These are phyloP conservation scores for Colletotrichum brevisporum DNA, from an alignment of 2,329 filamentous ascomycete genomes.

Conservation along the genomic window DNA sequence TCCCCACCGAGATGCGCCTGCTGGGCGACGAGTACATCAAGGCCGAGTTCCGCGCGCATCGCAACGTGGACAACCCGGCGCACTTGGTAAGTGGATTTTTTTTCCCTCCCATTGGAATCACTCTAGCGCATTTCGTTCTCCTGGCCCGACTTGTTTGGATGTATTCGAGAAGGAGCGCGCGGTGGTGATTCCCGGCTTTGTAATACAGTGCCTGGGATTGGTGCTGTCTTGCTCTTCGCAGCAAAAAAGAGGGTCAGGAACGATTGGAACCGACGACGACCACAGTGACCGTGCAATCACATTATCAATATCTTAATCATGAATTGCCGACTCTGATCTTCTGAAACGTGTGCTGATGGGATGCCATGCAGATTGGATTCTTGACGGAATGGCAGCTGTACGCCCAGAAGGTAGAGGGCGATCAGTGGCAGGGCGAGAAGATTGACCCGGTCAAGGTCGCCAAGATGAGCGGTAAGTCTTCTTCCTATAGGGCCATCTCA, in stretches of 20 bases:
- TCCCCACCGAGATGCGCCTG: slow-evolving; percentile 81
- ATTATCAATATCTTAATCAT: no score
- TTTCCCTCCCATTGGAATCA: no score
- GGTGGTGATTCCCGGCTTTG: neutral
- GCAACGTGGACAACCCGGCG: slow-evolving; percentile 87
- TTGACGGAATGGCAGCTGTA: slow-evolving; percentile 97
- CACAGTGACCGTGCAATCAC: no score
- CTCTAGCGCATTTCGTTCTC: neutral
- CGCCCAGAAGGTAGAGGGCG: slow-evolving; percentile 91
- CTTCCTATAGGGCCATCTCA: no score
- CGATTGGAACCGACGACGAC: no score
- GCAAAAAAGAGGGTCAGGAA: no score
- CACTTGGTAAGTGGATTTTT: slow-evolving; percentile 77
- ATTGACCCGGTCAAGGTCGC: slow-evolving; percentile 87
- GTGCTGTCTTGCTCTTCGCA: neutral
- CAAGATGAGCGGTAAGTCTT: slow-evolving; percentile 88
- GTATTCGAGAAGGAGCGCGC: no score
- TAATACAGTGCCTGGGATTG: slow-evolving; percentile 1
- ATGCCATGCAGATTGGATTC: slow-evolving; percentile 82
- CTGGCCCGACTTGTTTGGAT: neutral
- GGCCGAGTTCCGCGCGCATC: slow-evolving; percentile 89
- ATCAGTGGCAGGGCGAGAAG: slow-evolving; percentile 86
- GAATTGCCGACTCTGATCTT: no score
- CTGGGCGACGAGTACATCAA: slow-evolving; percentile 95
- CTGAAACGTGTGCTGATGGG: no score